Base-by-base conservation (phyloP, 176 grass and related monocot genomes). In the Bothriochloa decipiens region DNA sequence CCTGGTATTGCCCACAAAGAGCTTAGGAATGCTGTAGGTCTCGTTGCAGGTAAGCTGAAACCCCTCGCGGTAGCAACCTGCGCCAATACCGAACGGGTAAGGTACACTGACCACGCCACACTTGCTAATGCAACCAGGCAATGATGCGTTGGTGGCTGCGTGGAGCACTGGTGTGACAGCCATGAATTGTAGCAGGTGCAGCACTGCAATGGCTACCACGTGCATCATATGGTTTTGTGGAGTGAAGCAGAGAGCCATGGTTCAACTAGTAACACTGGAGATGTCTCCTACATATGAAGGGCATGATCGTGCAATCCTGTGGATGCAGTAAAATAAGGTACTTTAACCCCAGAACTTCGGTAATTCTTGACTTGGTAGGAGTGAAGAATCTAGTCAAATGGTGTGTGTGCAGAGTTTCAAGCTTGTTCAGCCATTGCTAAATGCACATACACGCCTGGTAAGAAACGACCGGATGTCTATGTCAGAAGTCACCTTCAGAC, bases 391-490 rank as follows among this genome's bases (percentile, higher is more conserved):
- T 20, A 20, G 50, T 55, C 52, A 20, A 22, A 55, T 22, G 52
- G 52, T 20, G 52, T 22, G 52, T 53, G 50, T 17, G 20, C 0
- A 81, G 27, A 81, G 17, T 81, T 57, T 81, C 79, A 81, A 42
- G 23, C 36, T 57, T 71, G 49, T 26, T 35, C n/a, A 57, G 33
- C 33, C 13, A 71, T 47, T 80, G 43, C 7, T 8, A 72, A 45
- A 46, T 74, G 42, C 42, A 45, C 42, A 45, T 45, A 45, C 42
- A 45, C 11, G 42, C 2, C 32, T 18, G 35, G 6, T 41, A 39
- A 20, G 33, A 58, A 9, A 60, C 39, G 66, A 28, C 50, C 3
- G 16, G 22, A 57, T 41, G 50, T 71, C 67, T 15, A 57, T 28
- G 6, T 55, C 49, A 57, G 46, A 70, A 70, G n/a, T 35, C 27